These are phyloP conservation scores for Cladophialophora yegresii DNA, from an alignment of 2,329 filamentous ascomycete species.

Conservation along the genomic window DNA sequence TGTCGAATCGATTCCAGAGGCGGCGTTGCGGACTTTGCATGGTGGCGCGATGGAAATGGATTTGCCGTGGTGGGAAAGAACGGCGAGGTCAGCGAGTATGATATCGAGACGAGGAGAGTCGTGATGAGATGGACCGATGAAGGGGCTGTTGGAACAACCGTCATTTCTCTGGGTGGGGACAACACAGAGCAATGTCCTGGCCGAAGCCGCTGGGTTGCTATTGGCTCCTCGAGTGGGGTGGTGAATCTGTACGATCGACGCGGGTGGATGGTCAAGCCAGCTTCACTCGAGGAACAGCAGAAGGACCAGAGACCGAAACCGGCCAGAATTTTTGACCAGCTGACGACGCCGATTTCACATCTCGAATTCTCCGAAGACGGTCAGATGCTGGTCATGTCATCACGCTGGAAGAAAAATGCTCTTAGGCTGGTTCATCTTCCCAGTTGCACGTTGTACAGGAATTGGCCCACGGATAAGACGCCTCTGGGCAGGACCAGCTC, in stretches of 20 bases:
- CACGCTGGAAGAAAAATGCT: slow-evolving; percentile 83
- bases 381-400: slow-evolving; percentile 84
- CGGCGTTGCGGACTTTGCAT: slow-evolving; percentile 85
- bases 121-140: slow-evolving; percentile 86
- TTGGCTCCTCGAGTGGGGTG: slow-evolving; percentile 84
- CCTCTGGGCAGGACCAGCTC: slow-evolving; percentile 80
- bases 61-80: slow-evolving; percentile 81
- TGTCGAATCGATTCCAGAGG: slow-evolving; percentile 78
- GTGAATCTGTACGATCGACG: slow-evolving; percentile 90
- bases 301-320: slow-evolving; percentile 67
- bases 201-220: slow-evolving; percentile 82
- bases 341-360: slow-evolving; percentile 80
- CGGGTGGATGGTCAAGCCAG: slow-evolving; percentile 20
- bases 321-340: slow-evolving; percentile 73
- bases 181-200: slow-evolving; percentile 54
- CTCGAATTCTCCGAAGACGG: slow-evolving; percentile 84
- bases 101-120: slow-evolving; percentile 66
- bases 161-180: slow-evolving; percentile 69
- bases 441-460: slow-evolving; percentile 89
- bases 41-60: slow-evolving; percentile 85
- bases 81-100: slow-evolving; percentile 90
- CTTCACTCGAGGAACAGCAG: slow-evolving; percentile 37
- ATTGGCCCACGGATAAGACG: slow-evolving; percentile 93
- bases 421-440: slow-evolving; percentile 85
- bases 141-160: slow-evolving; percentile 81